Conservation (phyloP, 2,329 filamentous ascomycete genomes). For the Talaromyces islandicus region DNA sequence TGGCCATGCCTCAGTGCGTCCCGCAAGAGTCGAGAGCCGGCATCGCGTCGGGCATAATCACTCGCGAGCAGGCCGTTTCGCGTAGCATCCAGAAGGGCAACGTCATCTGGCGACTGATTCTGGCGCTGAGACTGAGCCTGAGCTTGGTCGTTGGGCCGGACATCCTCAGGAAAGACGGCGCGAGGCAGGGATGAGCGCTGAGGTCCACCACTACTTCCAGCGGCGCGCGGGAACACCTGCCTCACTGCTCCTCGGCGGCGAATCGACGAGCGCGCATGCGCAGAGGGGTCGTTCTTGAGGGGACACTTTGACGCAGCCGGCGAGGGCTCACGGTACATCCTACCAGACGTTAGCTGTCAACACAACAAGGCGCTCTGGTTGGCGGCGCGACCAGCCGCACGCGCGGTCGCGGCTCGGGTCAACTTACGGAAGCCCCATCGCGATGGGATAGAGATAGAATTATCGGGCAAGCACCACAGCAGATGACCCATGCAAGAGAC, state of each 20-base stretch:
- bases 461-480: neutral
- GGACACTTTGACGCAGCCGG: conserved; percentile 39
- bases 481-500: neutral
- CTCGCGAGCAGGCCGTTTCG: conserved; percentile 7
- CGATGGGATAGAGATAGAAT: conserved; percentile 4
- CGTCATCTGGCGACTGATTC: conserved; percentile 23
- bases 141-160: conserved; percentile 17
- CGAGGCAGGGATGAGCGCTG: conserved; percentile 22
- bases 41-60: neutral
- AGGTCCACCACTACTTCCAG: conserved; percentile 18
- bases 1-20: conserved; percentile 29
- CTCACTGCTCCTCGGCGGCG: conserved; percentile 44
- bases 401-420: conserved; percentile 10
- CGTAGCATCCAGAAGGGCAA: conserved; percentile 14
- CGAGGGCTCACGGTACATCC: conserved; percentile 52
- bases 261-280: conserved; percentile 52
- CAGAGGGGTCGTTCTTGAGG: conserved; percentile 48
- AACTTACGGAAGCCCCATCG: conserved; percentile 41
- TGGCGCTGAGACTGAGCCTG: conserved; percentile 16
- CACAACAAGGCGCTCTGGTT: conserved; percentile 12
- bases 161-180: conserved; percentile 18
- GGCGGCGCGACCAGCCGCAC: conserved; percentile 3
- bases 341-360: conserved; percentile 18
- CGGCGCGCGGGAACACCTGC: conserved; percentile 22
- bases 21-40: conserved; percentile 24